Evolutionary conservation across 257 asterid species (phyloP).

Genomic region (Euphrasia confusa): DNA sequence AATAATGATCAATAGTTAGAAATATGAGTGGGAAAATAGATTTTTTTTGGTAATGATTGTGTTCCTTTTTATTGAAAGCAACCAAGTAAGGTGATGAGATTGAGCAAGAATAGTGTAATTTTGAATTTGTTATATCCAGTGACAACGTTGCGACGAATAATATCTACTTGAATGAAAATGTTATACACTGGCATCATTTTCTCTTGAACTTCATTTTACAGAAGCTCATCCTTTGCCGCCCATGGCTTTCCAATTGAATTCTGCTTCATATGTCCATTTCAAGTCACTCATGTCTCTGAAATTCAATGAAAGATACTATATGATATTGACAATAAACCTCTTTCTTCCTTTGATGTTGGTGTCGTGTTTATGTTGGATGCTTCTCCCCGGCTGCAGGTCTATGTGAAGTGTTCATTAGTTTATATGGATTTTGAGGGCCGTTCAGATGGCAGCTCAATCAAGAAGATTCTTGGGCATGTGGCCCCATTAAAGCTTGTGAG

Average conservation of each 20-base stretch:
- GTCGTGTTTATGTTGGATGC: no score
- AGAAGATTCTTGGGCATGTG: conserved; percentile 88
- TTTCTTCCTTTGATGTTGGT: no score
- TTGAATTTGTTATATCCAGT: no score
- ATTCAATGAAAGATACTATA: conserved; percentile 8
- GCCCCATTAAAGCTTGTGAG: conserved; percentile 93
- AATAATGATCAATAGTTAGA: no score
- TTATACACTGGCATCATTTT: no score
- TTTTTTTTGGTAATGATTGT: no score
- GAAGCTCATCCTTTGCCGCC: conserved; percentile 15
- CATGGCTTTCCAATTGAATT: conserved; percentile 10
- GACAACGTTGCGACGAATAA: no score
- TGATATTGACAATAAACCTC: neutral
- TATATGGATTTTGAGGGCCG: conserved; percentile 98
- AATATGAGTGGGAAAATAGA: no score
- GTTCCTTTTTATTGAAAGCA: neutral
- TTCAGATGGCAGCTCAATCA: conserved; percentile 92
- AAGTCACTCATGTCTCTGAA: conserved; percentile 3
- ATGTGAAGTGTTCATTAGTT: conserved; percentile 77
- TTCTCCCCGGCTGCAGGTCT: conserved; percentile 43
- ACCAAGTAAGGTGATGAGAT: no score
- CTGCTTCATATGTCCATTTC: conserved; percentile 13
- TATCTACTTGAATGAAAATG: no score
- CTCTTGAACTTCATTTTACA: neutral
- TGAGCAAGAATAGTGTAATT: no score